Conservation (phyloP, 1,284 basidiomycete species). For the Moniliophthora roreri region DNA sequence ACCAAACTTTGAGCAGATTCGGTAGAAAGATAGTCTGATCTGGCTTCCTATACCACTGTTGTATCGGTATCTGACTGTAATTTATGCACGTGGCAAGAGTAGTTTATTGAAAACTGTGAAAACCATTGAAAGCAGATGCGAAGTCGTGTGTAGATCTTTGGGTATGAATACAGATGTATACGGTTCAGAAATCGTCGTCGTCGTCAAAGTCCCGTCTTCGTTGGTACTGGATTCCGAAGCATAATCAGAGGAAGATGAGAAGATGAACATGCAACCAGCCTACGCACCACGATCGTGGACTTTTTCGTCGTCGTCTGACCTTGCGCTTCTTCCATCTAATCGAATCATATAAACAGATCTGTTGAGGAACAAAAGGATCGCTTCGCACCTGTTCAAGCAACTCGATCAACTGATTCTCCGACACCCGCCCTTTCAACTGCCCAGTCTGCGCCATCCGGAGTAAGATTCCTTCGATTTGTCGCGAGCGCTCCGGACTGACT, state of each 20-base stretch:
- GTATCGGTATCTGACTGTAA: no score
- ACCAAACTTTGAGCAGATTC: no score
- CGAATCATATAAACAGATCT: not conserved
- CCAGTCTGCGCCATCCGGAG: slow-evolving; percentile 91
- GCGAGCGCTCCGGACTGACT: slow-evolving; percentile 86
- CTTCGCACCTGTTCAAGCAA: slow-evolving; percentile 84
- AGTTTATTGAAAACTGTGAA: no score
- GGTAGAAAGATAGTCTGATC: no score
- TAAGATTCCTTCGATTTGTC: slow-evolving; percentile 85
- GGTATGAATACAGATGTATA: not conserved
- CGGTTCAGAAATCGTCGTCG: slow-evolving; percentile 62
- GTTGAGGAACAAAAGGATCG: not conserved
- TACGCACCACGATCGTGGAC: slow-evolving; percentile 68
- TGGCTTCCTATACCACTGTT: no score
- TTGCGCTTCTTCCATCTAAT: slow-evolving; percentile 66
- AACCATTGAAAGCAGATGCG: not conserved
- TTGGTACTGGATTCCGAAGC: slow-evolving; percentile 55
- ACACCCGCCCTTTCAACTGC: slow-evolving; percentile 85
- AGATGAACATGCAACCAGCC: not conserved
- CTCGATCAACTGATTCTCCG: slow-evolving; percentile 88
- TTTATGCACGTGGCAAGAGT: no score
- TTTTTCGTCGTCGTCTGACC: slow-evolving; percentile 55
- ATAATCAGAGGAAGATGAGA: not conserved
- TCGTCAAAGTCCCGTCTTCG: slow-evolving; percentile 70
- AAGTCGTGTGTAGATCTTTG: not conserved